These are phyloP conservation scores for Chrysochromulina tobinii DNA, from an alignment of 78 protist species.

Conservation along the genomic window DNA sequence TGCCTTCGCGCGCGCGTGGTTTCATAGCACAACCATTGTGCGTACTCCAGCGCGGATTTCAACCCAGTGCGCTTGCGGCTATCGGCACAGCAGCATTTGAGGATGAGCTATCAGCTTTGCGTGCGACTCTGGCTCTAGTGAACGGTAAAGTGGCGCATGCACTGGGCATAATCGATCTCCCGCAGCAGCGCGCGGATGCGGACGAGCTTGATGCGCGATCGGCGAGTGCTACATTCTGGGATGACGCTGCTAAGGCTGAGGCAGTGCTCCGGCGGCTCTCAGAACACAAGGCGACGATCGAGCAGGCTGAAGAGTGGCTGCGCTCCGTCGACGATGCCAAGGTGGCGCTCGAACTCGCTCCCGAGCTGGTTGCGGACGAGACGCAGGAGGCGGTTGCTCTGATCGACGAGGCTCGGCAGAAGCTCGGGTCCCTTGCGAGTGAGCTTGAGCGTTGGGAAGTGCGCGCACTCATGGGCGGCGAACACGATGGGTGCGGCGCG, in stretches of 20 bases:
- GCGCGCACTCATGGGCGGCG: slow-evolving; percentile 7
- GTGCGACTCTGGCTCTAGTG: too few species aligned
- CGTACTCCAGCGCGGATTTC: too few species aligned
- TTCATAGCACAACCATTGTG: too few species aligned
- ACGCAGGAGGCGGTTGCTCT: background rate
- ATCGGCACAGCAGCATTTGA: too few species aligned
- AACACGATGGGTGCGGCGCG: background rate
- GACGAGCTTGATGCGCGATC: slow-evolving; percentile 9
- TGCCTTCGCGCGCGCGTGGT: too few species aligned
- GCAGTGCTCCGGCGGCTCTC: background rate
- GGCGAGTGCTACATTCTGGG: slow-evolving; percentile 8
- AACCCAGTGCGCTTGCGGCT: too few species aligned
- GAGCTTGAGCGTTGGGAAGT: slow-evolving; percentile 5
- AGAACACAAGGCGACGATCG: background rate
- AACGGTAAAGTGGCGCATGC: too few species aligned
- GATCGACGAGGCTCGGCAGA: background rate
- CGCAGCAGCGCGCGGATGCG: background rate
- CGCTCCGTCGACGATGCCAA: background rate
- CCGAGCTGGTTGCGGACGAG: background rate
- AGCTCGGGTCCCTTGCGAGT: background rate
- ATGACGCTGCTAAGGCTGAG: background rate
- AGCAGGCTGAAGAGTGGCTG: background rate
- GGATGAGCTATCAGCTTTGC: too few species aligned
- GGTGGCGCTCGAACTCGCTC: background rate
- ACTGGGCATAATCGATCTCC: background rate